These are phyloP conservation scores for Kwoniella shandongensis DNA, from an alignment of 768 basidiomycete species.

Conservation along the genomic window DNA sequence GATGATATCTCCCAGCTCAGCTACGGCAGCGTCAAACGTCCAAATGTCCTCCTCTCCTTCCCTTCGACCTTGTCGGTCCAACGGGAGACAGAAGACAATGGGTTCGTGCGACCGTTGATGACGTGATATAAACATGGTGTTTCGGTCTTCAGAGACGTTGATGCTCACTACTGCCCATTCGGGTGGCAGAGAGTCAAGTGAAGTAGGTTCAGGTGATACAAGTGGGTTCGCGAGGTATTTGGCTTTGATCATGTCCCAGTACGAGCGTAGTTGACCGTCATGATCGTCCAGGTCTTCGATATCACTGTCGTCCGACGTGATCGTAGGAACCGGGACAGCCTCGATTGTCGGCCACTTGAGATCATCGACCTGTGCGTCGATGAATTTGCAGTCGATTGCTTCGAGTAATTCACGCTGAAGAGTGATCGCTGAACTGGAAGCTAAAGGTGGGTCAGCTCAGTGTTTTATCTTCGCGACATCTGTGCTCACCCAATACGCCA, in stretches of 20 bases:
- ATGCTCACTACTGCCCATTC: conserved; percentile 85
- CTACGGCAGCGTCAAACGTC: conserved; percentile 69
- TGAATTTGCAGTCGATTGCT: conserved; percentile 70
- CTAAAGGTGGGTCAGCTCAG: conserved; percentile 55
- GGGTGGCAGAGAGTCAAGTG: conserved; percentile 59
- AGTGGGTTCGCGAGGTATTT: conserved; percentile 9
- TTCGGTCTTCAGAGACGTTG: conserved; percentile 76
- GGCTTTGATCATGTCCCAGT: conserved; percentile 29
- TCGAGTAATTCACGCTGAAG: conserved; percentile 84
- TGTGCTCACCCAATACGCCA: conserved; percentile 59
- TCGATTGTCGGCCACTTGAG: conserved; percentile 65
- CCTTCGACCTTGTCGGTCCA: conserved; percentile 70
- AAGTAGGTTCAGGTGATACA: not conserved
- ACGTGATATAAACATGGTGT: conserved; percentile 77
- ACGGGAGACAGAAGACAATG: conserved; percentile 81
- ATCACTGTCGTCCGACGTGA: not conserved
- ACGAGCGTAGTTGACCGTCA: conserved; percentile 14
- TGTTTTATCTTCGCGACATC: not conserved
- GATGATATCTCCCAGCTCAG: conserved; percentile 77
- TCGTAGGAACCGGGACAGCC: not conserved
- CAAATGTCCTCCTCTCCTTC: conserved; percentile 69
- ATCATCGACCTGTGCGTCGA: conserved; percentile 61
- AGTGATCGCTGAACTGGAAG: conserved; percentile 72
- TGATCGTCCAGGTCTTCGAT: conserved; percentile 16
- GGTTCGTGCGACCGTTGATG: conserved; percentile 66